Percentiles rank a stretch among this genome's conserved stretches.
Conservation (phyloP, 2,329 filamentous ascomycete genomes). For the Albophoma yamanashiensis region DNA sequence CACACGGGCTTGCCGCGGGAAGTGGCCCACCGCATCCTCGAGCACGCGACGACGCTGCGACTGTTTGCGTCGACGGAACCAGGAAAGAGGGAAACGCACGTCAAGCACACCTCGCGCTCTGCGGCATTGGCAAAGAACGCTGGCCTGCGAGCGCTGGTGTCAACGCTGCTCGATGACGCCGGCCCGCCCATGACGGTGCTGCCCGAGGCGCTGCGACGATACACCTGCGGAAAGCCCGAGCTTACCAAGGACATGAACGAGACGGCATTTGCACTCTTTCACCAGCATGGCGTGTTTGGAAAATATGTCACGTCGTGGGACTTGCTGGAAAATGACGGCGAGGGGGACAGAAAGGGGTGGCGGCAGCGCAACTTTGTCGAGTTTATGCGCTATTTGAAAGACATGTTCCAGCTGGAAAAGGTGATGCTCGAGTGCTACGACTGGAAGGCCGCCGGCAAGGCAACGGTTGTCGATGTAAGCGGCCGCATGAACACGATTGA, state of each 20-base stretch:
- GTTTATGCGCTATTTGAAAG: slow-evolving; percentile 28
- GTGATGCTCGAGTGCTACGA: slow-evolving; percentile 21
- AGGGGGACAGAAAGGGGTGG: slow-evolving; percentile 25
- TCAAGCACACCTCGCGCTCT: slow-evolving; percentile 26
- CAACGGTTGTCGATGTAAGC: slow-evolving; percentile 30
- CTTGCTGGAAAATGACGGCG: slow-evolving; percentile 27
- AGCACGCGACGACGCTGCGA: slow-evolving; percentile 26
- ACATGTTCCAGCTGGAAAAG: slow-evolving; percentile 25
- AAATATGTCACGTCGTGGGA: slow-evolving; percentile 25
- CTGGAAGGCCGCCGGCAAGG: slow-evolving; percentile 23
- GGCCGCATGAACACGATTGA: background rate
- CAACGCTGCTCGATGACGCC: slow-evolving; percentile 24
- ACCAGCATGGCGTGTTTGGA: slow-evolving; percentile 18
- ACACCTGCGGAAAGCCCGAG: slow-evolving; percentile 16
- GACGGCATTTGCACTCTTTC: slow-evolving; percentile 25
- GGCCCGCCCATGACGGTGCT: slow-evolving; percentile 24
- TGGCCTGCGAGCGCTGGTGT: slow-evolving; percentile 23
- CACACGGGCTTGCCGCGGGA: slow-evolving; percentile 25
- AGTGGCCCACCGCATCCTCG: slow-evolving; percentile 25
- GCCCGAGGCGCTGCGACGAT: slow-evolving; percentile 20
- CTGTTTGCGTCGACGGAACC: slow-evolving; percentile 20
- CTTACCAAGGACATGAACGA: slow-evolving; percentile 22
- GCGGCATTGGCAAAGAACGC: slow-evolving; percentile 22
- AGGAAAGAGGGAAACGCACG: slow-evolving; percentile 8
- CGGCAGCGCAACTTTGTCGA: slow-evolving; percentile 26